Conservation (phyloP, 225 moss, liverwort and hornwort genomes). For the Lunularia cruciata region DNA sequence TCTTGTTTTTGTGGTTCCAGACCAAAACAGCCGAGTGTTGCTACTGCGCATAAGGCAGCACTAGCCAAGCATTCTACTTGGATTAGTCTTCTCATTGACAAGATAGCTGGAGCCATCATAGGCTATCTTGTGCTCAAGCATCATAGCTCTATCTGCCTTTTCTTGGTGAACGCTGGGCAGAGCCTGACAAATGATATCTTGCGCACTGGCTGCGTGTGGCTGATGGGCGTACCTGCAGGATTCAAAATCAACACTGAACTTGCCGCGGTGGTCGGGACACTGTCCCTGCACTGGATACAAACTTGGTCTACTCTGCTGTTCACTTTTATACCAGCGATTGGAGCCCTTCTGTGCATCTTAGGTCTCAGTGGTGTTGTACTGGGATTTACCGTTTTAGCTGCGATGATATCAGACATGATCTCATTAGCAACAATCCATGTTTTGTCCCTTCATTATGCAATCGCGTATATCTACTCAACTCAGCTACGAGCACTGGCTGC, state of each 20-base stretch:
- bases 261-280: constrained; percentile 75
- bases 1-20: constrained; percentile 40
- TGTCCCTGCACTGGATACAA: constrained; percentile 89
- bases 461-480: constrained; percentile 81
- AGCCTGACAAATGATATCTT: constrained; percentile 79
- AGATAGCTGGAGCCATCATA: constrained; percentile 66
- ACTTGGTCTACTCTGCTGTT: constrained; percentile 92
- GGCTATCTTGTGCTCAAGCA: constrained; percentile 65
- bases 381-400: constrained; percentile 76
- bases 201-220: constrained; percentile 95
- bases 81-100: constrained; percentile 74
- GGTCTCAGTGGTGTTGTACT: constrained; percentile 63
- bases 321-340: constrained; percentile 57
- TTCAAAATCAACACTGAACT: constrained; percentile 97
- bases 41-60: constrained; percentile 67
- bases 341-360: constrained; percentile 50
- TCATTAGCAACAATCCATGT: constrained; percentile 76
- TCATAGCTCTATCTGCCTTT: constrained; percentile 52
- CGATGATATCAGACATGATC: constrained; percentile 79
- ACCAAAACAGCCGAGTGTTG: constrained; percentile 84
- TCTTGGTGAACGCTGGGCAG: constrained; percentile 36
- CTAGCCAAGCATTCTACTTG: constrained; percentile 62
- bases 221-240: constrained; percentile 99
- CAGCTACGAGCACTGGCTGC: constrained; percentile 93
- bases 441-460: constrained; percentile 75